phyloP scores from a whole-genome alignment of 2,329 filamentous ascomycete genomes.

The Endocalyx cinctus region DNA sequence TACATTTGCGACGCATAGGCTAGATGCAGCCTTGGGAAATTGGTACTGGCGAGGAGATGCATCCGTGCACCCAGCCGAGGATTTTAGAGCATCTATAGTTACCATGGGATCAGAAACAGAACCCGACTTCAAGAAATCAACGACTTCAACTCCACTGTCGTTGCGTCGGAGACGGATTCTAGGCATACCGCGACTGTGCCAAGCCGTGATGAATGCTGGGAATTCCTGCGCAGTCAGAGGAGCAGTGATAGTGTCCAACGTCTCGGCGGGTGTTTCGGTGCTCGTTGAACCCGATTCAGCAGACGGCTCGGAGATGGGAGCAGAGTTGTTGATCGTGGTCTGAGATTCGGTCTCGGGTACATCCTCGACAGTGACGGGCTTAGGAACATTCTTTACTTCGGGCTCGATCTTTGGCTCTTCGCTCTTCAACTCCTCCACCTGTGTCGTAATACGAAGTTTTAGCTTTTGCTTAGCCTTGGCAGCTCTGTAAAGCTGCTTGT shows the following conservation, averaged over 20 bases:
- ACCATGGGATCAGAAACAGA: conserved; percentile 9
- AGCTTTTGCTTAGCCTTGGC: conserved; percentile 98
- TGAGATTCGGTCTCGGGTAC: conserved; percentile 25
- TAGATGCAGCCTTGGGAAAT: conserved; percentile 7
- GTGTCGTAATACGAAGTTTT: conserved; percentile 68
- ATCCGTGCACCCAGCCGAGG: conserved; percentile 5
- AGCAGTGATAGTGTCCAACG: conserved; percentile 18
- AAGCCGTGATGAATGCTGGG: conserved; percentile 21
- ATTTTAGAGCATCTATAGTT: conserved; percentile 10
- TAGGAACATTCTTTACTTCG: conserved; percentile 30
- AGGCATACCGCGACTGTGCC: conserved; percentile 22
- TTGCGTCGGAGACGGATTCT: conserved; percentile 21
- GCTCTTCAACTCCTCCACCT: too few relatives aligned
- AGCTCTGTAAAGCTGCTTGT: conserved; percentile 94
- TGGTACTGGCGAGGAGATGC: conserved; percentile 7
- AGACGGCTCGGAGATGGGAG: conserved; percentile 2
- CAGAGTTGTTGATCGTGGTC: conserved; percentile 3
- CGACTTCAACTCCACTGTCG: conserved; percentile 18
- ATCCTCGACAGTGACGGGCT: conserved; percentile 48
- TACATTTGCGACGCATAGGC: conserved; percentile 8
- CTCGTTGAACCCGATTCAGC: conserved; percentile 1
- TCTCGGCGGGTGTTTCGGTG: conserved; percentile 4
- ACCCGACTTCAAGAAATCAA: conserved; percentile 19
- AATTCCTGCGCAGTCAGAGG: conserved; percentile 20
- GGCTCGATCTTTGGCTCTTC: too few relatives aligned